Conservation (phyloP, 495 filamentous ascomycete species). For the Hypoxylon crocopeplum region DNA sequence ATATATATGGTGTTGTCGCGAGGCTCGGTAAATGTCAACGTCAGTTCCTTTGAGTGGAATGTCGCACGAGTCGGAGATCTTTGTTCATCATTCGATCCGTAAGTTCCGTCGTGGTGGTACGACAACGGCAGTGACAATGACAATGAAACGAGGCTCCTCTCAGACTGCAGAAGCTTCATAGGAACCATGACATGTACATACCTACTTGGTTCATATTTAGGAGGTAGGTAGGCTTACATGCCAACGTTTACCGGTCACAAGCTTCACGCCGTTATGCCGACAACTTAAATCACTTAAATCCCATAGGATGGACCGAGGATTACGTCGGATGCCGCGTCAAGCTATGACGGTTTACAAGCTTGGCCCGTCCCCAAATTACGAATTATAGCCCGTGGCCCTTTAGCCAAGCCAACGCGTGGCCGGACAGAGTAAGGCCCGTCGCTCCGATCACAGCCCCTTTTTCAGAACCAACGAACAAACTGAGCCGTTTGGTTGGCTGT, state of each 20-base stretch:
- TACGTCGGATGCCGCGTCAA: constrained; percentile 27
- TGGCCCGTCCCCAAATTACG: constrained; percentile 1
- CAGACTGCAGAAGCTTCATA: constrained; percentile 1
- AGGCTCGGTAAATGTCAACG: background rate
- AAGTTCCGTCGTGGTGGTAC: constrained; percentile 12
- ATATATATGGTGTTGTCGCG: background rate
- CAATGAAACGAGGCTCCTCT: constrained; percentile 15
- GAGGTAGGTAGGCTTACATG: background rate
- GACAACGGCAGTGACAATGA: constrained; percentile 33
- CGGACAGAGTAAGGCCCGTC: constrained; percentile 19
- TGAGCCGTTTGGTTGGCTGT: too few relatives aligned
- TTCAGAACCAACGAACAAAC: too few relatives aligned
- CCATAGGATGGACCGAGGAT: constrained; percentile 10
- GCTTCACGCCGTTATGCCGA: constrained; percentile 7
- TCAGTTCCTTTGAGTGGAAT: constrained; percentile 4
- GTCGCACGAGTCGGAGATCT: constrained; percentile 5
- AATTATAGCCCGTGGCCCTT: background rate
- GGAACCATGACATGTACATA: background rate
- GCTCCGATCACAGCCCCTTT: constrained; percentile 7
- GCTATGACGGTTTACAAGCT: constrained; percentile 4
- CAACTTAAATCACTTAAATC: constrained; percentile 3
- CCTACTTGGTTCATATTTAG: background rate
- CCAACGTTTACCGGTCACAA: constrained; percentile 17
- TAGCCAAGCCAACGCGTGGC: background rate
- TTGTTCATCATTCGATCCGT: constrained; percentile 14